Evolutionary conservation across 2,329 filamentous ascomycete genomes (phyloP), one percentile per base, ranked within the genome.

Genomic region (Fusarium sp.): DNA sequence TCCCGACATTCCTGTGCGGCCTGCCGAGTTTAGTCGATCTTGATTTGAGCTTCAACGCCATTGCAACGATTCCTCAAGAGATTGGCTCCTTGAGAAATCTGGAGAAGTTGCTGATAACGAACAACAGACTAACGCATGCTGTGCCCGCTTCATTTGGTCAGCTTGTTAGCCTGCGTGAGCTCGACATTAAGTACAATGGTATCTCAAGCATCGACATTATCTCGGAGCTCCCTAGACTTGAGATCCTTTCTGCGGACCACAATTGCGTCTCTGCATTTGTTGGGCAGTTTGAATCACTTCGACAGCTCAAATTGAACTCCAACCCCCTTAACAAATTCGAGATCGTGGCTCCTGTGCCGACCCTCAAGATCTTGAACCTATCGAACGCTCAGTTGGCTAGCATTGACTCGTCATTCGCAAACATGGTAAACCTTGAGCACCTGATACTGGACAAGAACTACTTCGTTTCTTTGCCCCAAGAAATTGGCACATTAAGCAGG

Each of bases 301-400:
- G 94, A 58, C 90, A 92, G 38, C 83, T 99, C 57, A 93, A 95
- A 75, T 84, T 99, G 67, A 97, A 99, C 77, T 94, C 96, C 65
- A 98, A 97, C 76, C 96, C 96, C 1, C 89, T 99, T 66, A 98
- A 96, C 16, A 93, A 94, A 66, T 99, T 99, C 70, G 93, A 97
- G 72, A 88, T 99, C 41, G 88, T 87, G 47, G 85, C 87, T 34
- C 86, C 91, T 4, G 89, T 97, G 16, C 92, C 93, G 16, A 95
- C 93, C 1, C 82, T 99, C 33, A 95, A 93, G 67, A 89, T 91
- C 18, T 85, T 99, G 52, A 98, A 97, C 74, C 84, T 99, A 57
- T 96, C 94, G 8, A 95, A 94, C 55, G 94, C 92, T 8, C 97
- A 98, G 79, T 83, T 99, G 42, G 92, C 94, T 4, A 93, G 94